Conservation (phyloP, 1,284 basidiomycete genomes). For the Taiwanofungus camphoratus region DNA sequence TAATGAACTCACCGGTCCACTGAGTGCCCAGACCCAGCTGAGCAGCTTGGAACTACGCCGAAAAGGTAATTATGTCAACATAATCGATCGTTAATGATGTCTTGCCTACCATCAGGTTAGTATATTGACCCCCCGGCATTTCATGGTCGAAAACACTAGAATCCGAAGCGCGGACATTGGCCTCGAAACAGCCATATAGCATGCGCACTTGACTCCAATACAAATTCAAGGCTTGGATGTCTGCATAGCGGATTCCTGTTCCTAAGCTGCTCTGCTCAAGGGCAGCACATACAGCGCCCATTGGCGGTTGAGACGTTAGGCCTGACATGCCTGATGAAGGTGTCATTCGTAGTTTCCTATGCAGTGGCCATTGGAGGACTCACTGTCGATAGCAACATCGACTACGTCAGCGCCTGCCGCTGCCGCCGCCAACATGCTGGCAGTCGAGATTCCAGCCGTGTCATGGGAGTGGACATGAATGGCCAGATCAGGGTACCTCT, state of each 20-base stretch:
- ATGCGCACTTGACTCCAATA: constrained; percentile 99
- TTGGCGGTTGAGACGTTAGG: constrained; percentile 96
- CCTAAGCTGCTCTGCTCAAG: constrained; percentile 94
- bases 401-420: constrained; percentile 97
- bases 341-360: neutral
- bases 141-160: constrained; percentile 99
- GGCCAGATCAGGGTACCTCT: constrained; percentile 95
- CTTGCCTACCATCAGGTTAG: constrained; percentile 77
- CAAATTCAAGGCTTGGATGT: constrained; percentile 95
- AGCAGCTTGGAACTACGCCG: constrained; percentile 88
- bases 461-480: constrained; percentile 99
- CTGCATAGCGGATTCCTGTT: constrained; percentile 95
- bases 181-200: constrained; percentile 97
- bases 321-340: constrained; percentile 83
- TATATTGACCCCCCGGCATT: constrained; percentile 99
- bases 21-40: constrained; percentile 97
- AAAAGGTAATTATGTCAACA: constrained; percentile 7
- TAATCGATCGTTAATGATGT: constrained; percentile 3
- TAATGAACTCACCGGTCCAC: constrained; percentile 66
- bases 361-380: constrained; percentile 23
- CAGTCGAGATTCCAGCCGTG: constrained; percentile 96
- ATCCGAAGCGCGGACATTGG: constrained; percentile 95
- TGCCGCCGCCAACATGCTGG: constrained; percentile 95
- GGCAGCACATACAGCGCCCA: constrained; percentile 94
- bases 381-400: constrained; percentile 97